Conservation (phyloP, 495 filamentous ascomycete species). For the Lepidopterella palustris region DNA sequence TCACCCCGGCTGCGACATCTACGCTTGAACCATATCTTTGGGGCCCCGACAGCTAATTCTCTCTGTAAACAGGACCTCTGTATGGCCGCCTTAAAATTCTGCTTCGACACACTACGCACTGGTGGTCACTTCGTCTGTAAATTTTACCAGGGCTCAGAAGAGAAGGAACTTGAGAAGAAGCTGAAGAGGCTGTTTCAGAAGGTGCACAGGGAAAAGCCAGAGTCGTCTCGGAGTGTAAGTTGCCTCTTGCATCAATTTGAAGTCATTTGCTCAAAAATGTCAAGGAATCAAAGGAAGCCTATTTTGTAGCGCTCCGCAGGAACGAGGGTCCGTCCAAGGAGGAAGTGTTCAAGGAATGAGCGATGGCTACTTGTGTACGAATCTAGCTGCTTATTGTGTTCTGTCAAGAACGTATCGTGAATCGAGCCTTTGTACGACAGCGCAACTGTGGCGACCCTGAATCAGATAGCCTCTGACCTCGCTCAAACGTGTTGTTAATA, state of each 20-base stretch:
- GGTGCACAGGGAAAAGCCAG: slow-evolving; percentile 81
- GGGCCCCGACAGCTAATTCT: slow-evolving; percentile 2
- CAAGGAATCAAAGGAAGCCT: slow-evolving; percentile 86
- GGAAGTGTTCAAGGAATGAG: slow-evolving; percentile 33
- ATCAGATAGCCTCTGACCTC: no score
- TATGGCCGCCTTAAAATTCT: slow-evolving; percentile 72
- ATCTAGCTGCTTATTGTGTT: neutral
- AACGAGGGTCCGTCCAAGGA: slow-evolving; percentile 42
- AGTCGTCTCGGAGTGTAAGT: slow-evolving; percentile 78
- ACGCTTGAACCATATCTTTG: neutral
- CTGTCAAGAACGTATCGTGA: neutral
- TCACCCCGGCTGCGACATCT: neutral
- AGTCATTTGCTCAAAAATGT: slow-evolving; percentile 15
- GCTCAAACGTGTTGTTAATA: no score
- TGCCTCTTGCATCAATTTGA: neutral
- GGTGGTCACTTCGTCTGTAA: slow-evolving; percentile 94
- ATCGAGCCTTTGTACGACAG: no score
- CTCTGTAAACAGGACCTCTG: slow-evolving; percentile 69
- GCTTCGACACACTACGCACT: slow-evolving; percentile 70
- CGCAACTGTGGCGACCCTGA: no score
- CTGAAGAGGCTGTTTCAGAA: slow-evolving; percentile 68
- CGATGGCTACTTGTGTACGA: neutral
- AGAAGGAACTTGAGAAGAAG: slow-evolving; percentile 65
- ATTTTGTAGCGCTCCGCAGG: slow-evolving; percentile 69
- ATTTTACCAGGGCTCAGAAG: slow-evolving; percentile 87